These are phyloP conservation scores for Candida gorgasii DNA, from an alignment of 805 yeast genomes.

Conservation along the genomic window DNA sequence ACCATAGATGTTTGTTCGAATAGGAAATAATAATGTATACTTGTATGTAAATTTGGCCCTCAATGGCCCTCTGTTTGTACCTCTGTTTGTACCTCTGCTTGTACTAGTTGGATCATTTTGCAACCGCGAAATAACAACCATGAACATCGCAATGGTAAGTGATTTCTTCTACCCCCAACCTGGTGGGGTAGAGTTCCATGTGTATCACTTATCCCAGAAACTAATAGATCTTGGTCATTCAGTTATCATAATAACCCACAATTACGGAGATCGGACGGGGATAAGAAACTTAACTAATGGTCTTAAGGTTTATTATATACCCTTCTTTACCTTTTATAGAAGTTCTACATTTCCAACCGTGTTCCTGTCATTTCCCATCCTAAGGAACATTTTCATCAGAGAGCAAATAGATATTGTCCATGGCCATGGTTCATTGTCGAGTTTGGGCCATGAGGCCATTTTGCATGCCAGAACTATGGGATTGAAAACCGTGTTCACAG, in stretches of 20 bases:
- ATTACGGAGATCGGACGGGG: constrained; percentile 81
- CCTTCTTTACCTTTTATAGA: constrained; percentile 76
- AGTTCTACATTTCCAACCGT: constrained; percentile 88
- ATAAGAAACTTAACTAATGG: constrained; percentile 86
- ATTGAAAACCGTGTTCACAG: constrained; percentile 86
- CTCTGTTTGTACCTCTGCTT: too few species aligned
- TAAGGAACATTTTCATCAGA: constrained; percentile 81
- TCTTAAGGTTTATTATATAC: constrained; percentile 87
- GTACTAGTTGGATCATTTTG: not conserved
- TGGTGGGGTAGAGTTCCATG: constrained; percentile 96
- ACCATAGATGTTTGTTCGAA: too few species aligned
- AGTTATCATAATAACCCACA: constrained; percentile 85
- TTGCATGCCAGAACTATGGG: constrained; percentile 96
- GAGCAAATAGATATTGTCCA: constrained; percentile 89
- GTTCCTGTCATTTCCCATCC: constrained; percentile 80
- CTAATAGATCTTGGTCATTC: constrained; percentile 80
- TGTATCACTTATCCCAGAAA: constrained; percentile 85
- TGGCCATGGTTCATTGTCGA: constrained; percentile 90
- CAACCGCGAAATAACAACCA: constrained; percentile 2
- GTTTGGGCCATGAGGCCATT: constrained; percentile 85
- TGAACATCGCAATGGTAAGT: constrained; percentile 67
- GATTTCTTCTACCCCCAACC: constrained; percentile 98
- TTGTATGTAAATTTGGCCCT: too few species aligned
- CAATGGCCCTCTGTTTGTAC: too few species aligned
- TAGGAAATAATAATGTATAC: too few species aligned